Conservation (phyloP, 805 yeast species). For the Candida wancherniae region DNA sequence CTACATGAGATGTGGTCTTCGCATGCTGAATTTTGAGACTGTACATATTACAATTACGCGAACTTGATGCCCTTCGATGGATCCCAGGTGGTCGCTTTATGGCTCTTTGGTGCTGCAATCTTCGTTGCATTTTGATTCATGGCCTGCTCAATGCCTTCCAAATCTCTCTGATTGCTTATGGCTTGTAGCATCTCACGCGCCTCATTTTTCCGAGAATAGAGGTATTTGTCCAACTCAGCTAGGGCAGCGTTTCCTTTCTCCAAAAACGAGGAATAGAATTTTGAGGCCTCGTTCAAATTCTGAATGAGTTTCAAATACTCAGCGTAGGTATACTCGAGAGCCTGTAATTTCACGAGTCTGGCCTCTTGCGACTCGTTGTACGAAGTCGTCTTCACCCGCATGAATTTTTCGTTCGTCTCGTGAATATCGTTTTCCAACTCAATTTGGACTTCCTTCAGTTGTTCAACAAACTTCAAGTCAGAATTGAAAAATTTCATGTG, state of each 20-base stretch:
- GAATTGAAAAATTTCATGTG: conserved; percentile 44
- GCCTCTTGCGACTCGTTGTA: conserved; percentile 22
- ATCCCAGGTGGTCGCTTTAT: conserved; percentile 6
- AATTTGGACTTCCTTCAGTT: conserved; percentile 27
- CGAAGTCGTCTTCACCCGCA: conserved; percentile 3
- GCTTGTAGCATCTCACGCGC: conserved; percentile 45
- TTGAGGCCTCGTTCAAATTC: conserved; percentile 63
- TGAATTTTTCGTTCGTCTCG: conserved; percentile 13
- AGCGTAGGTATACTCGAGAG: conserved; percentile 45
- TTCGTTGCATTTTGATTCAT: conserved; percentile 7
- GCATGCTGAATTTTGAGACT: not conserved
- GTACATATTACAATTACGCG: conserved; percentile 1
- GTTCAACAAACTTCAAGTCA: conserved; percentile 46
- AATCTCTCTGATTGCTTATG: conserved; percentile 11
- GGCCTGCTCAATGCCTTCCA: conserved; percentile 13
- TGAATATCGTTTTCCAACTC: conserved; percentile 16
- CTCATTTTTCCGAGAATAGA: conserved; percentile 47
- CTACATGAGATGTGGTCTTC: not conserved
- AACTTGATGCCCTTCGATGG: conserved; percentile 8
- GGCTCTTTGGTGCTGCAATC: conserved; percentile 12
- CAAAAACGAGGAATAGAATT: conserved; percentile 63
- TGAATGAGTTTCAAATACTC: conserved; percentile 52
- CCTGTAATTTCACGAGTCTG: conserved; percentile 48
- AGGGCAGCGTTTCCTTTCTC: conserved; percentile 41
- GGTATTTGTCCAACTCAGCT: conserved; percentile 47